phyloP scores from a whole-genome alignment of 1,139 yeast genomes.

The Nakaseomyces bracarensis region DNA sequence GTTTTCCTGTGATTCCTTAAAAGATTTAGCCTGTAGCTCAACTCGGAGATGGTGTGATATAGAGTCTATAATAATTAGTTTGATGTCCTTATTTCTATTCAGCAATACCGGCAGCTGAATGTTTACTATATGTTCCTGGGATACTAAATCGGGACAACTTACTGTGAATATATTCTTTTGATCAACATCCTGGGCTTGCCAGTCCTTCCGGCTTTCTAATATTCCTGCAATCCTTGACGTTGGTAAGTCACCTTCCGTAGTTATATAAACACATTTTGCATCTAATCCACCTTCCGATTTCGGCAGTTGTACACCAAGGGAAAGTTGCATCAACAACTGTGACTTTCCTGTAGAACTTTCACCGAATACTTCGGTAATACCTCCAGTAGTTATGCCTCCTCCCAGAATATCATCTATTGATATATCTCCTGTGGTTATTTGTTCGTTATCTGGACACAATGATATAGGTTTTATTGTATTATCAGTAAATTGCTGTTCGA shows the following conservation, averaged over 20 bases:
- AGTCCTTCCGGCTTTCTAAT: slow-evolving; percentile 29
- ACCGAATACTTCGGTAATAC: slow-evolving; percentile 74
- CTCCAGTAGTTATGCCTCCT: slow-evolving; percentile 64
- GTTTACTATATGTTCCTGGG: slow-evolving; percentile 63
- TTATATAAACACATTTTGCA: slow-evolving; percentile 49
- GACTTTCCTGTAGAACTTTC: slow-evolving; percentile 83
- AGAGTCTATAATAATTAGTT: slow-evolving; percentile 64
- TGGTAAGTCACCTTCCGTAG: slow-evolving; percentile 69
- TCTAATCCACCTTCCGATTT: slow-evolving; percentile 40
- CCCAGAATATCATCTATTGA: slow-evolving; percentile 47
- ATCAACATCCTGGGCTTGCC: slow-evolving; percentile 29
- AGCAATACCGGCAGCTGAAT: slow-evolving; percentile 62
- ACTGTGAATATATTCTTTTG: slow-evolving; percentile 51
- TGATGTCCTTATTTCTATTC: slow-evolving; percentile 37
- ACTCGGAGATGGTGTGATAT: slow-evolving; percentile 79
- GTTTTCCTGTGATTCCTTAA: slow-evolving; percentile 35
- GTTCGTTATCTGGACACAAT: not conserved
- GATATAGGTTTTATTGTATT: slow-evolving; percentile 1
- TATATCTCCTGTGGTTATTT: slow-evolving; percentile 53
- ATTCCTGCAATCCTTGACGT: slow-evolving; percentile 47
- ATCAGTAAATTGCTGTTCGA: slow-evolving; percentile 16
- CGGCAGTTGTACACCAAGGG: slow-evolving; percentile 49
- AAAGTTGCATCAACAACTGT: slow-evolving; percentile 59
- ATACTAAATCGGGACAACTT: slow-evolving; percentile 59
- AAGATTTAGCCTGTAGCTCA: slow-evolving; percentile 41